These are phyloP conservation scores for Xylaria polymorpha DNA, from an alignment of 2,329 filamentous ascomycete genomes.

Conservation along the genomic window DNA sequence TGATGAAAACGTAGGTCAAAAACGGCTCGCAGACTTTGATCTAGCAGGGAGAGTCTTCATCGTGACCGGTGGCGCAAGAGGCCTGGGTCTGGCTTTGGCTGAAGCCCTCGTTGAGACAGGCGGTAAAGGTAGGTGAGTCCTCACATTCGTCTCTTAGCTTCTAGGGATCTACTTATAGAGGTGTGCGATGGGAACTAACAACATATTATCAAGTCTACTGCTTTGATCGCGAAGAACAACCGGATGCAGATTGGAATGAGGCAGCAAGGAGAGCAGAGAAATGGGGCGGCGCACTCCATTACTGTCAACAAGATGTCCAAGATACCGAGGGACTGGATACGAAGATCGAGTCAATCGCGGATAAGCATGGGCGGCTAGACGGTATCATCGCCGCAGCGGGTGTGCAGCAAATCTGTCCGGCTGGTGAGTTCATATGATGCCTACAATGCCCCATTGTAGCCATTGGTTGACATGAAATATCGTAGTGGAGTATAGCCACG, in stretches of 20 bases:
- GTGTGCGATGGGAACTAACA: constrained; percentile 25
- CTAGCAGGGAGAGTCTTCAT: constrained; percentile 74
- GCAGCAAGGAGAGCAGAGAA: constrained; percentile 71
- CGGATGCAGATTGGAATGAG: constrained; percentile 67
- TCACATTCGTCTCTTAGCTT: neutral
- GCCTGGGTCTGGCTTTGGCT: constrained; percentile 78
- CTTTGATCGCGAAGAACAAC: constrained; percentile 63
- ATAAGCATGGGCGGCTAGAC: constrained; percentile 67
- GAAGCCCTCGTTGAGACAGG: constrained; percentile 81
- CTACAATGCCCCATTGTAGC: neutral
- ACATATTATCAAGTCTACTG: constrained; percentile 61
- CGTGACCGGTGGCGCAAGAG: constrained; percentile 77
- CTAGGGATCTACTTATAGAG: neutral
- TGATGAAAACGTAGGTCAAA: constrained; percentile 48
- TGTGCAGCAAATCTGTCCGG: constrained; percentile 73
- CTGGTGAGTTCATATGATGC: constrained; percentile 17
- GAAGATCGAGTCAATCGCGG: constrained; percentile 69
- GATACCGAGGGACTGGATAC: constrained; percentile 69
- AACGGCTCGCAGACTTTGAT: constrained; percentile 73
- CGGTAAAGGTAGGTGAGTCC: constrained; percentile 64
- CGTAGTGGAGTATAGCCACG: constrained; percentile 73
- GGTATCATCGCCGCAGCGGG: constrained; percentile 77
- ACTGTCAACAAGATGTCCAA: constrained; percentile 75
- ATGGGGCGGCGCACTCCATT: constrained; percentile 72
- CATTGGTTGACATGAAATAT: constrained; percentile 15